Evolutionary conservation across 352 stramenopile genomes (phyloP).

Genomic region (Globisporangium paddicum): DNA sequence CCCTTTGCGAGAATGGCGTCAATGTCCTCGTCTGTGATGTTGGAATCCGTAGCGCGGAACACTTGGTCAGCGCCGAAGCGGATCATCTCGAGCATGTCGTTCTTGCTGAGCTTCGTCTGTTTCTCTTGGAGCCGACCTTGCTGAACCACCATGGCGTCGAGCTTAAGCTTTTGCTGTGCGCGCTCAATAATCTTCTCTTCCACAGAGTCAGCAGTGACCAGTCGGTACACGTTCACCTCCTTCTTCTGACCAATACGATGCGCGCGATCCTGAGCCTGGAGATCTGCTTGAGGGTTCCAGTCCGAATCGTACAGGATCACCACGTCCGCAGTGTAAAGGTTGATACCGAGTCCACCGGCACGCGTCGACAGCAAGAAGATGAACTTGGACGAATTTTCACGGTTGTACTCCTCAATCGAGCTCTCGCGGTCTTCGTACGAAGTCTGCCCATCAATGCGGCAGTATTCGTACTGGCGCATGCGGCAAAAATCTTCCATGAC

Average conservation of each 20-base stretch:
- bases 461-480: constrained; percentile 90
- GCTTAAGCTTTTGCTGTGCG: constrained; percentile 96
- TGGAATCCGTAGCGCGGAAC: constrained; percentile 94
- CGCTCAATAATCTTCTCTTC: constrained; percentile 99
- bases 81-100: constrained; percentile 96
- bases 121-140: constrained; percentile 85
- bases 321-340: constrained; percentile 98
- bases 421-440: constrained; percentile 82
- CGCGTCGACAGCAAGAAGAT: constrained; percentile 98
- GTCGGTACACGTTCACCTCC: constrained; percentile 94
- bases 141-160: constrained; percentile 85
- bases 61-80: constrained; percentile 98
- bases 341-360: constrained; percentile 97
- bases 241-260: constrained; percentile 99
- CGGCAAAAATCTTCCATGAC: constrained; percentile 96
- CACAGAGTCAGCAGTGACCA: constrained; percentile 95
- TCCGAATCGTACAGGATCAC: constrained; percentile 98
- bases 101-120: constrained; percentile 92
- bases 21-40: constrained; percentile 98
- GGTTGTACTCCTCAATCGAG: constrained; percentile 95
- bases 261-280: constrained; percentile 94
- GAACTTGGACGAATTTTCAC: constrained; percentile 94
- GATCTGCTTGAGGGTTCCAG: constrained; percentile 98
- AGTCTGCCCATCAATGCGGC: constrained; percentile 86
- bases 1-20: constrained; percentile 95